Base-by-base conservation (phyloP, 2,329 filamentous ascomycete genomes). In the Hymenoscyphus occultus region DNA sequence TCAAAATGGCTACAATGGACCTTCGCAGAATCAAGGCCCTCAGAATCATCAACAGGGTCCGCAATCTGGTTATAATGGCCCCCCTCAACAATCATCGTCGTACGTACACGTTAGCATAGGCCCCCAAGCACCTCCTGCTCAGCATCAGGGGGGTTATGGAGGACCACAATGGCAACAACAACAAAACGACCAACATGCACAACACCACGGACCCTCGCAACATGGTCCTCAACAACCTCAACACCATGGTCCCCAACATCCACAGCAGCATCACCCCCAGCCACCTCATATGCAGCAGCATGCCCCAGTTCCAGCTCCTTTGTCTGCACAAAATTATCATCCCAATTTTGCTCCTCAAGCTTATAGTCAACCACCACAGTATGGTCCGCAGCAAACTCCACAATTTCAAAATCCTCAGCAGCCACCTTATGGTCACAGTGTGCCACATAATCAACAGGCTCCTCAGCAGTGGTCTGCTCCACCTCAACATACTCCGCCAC, bases 261-360 rank as follows among this genome's bases (percentile, higher is more conserved):
- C 70, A 22, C 60, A 67, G 31, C 56, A 64, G 16, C 56, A 40
- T 32, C 71, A 72, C 40, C 67, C 68, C 35, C 70, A 72, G 66
- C 72, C 68, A 76, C 76, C 71, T 75, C 77, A 70, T 39, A 69
- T 72, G 66, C 48, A 54, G 3, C 71, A 72, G 63, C 77, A 76
- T 65, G 68, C 71, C 57, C 73, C 75, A 59, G 69, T 74, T 59
- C 68, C 75, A 60, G 72, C 79, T 62, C 81, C 83, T 35, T 76
- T 86, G 40, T 80, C 83, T 60, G 76, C 82, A 39, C 78, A 81
- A 66, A 84, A 83, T 71, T 86, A 86, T 71, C 84, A 86, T 69
- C 83, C 83, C 40, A 85, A 84, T 74, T 87, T 86, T 72, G 80
- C 84, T 48, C 81, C 82, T 51, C 86, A 86, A 70, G 75, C 79